These are phyloP conservation scores for Ceratonia siliqua DNA, from an alignment of 306 rosid species.

Conservation along the genomic window DNA sequence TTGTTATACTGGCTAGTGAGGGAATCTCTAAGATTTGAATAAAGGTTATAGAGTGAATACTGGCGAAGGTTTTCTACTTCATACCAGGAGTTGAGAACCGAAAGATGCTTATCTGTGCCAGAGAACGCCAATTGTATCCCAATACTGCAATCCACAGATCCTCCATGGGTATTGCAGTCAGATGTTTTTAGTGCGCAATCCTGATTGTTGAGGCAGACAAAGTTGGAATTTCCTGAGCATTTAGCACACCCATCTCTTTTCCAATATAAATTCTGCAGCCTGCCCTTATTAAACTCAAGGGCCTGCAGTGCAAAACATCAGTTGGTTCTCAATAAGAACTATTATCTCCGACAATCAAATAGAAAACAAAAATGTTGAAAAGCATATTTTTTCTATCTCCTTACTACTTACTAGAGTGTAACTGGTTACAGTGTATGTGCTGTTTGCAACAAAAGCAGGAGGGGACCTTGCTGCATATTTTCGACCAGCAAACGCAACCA, in stretches of 20 bases:
- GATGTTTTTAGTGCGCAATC: slow-evolving; percentile 73
- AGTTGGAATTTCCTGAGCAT: slow-evolving; percentile 58
- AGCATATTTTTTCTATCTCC: neutral
- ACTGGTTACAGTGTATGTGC: slow-evolving; percentile 69
- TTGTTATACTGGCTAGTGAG: slow-evolving; percentile 33
- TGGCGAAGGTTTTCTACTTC: slow-evolving; percentile 91
- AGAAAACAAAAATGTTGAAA: slow-evolving; percentile 15
- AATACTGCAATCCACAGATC: slow-evolving; percentile 82
- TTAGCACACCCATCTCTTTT: slow-evolving; percentile 78
- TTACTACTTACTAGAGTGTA: slow-evolving; percentile 84
- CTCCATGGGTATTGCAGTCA: slow-evolving; percentile 65
- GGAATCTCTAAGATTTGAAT: slow-evolving; percentile 72
- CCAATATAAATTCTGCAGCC: slow-evolving; percentile 87
- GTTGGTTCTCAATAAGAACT: slow-evolving; percentile 5
- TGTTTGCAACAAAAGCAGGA: slow-evolving; percentile 58
- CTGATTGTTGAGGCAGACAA: slow-evolving; percentile 82
- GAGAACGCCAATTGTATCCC: slow-evolving; percentile 93
- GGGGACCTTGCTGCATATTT: slow-evolving; percentile 69
- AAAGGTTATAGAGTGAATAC: slow-evolving; percentile 74
- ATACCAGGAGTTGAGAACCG: slow-evolving; percentile 93
- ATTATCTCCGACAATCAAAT: slow-evolving; percentile 11
- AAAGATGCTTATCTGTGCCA: slow-evolving; percentile 87
- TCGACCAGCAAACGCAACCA: slow-evolving; percentile 88
- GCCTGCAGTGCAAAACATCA: slow-evolving; percentile 49
- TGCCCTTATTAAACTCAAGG: slow-evolving; percentile 84